Evolutionary conservation across 2,329 filamentous ascomycete genomes (phyloP).

Genomic region (Hypoxylon sp.): DNA sequence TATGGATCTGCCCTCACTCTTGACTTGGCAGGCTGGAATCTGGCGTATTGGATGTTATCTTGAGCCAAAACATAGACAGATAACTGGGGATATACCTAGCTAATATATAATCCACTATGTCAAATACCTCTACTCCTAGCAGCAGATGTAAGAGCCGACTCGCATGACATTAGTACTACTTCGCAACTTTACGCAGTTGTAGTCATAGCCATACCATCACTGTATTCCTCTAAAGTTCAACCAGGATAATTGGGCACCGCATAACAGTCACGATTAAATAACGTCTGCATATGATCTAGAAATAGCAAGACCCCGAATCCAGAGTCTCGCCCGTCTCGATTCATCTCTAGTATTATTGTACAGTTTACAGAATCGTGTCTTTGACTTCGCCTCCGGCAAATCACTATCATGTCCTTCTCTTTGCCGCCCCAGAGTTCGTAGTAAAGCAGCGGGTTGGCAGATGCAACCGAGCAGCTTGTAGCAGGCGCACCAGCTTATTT

Average conservation of each 20-base stretch:
- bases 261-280: slow-evolving; percentile 1
- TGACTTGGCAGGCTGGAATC: too few relatives aligned
- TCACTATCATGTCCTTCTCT: background rate
- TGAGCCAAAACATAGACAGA: too few relatives aligned
- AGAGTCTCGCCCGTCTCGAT: slow-evolving; percentile 14
- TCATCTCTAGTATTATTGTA: slow-evolving; percentile 47
- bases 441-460: slow-evolving; percentile 3
- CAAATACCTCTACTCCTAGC: background rate
- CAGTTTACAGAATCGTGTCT: slow-evolving; percentile 42
- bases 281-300: slow-evolving; percentile 9
- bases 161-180: background rate
- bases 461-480: background rate
- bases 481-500: slow-evolving; percentile 66
- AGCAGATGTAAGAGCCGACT: background rate
- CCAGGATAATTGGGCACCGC: background rate
- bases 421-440: slow-evolving; percentile 12
- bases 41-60: too few relatives aligned
- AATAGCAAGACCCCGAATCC: slow-evolving; percentile 25
- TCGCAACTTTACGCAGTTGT: background rate
- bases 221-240: background rate
- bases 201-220: background rate
- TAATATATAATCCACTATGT: too few relatives aligned
- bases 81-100: too few relatives aligned
- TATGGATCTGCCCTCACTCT: too few relatives aligned
- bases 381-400: background rate